Conservation (phyloP, 495 filamentous ascomycete species). For the Neurospora discreta region DNA sequence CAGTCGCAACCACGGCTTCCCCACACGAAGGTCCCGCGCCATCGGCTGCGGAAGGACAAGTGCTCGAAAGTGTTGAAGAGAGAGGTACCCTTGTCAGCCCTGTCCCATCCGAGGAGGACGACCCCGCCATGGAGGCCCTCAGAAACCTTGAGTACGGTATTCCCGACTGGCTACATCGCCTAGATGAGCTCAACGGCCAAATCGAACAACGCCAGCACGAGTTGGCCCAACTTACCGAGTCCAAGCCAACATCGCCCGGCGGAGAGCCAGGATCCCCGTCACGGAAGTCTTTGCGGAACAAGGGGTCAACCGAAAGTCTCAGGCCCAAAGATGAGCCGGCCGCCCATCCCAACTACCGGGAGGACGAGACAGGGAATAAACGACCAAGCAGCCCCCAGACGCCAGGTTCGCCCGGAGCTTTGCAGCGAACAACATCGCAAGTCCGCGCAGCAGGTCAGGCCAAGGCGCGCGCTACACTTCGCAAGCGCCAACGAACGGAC, state of each 20-base stretch:
- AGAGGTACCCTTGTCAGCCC: background rate
- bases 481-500: conserved; percentile 46
- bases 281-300: conserved; percentile 39
- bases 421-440: conserved; percentile 33
- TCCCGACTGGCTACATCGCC: conserved; percentile 54
- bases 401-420: conserved; percentile 31
- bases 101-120: conserved; percentile 13
- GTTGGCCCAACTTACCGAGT: conserved; percentile 41
- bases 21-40: background rate
- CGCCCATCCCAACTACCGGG: conserved; percentile 18
- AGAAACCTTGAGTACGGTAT: conserved; percentile 50
- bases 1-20: background rate
- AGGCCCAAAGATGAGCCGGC: conserved; percentile 39
- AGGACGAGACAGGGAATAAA: conserved; percentile 3
- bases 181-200: conserved; percentile 59
- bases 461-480: conserved; percentile 31
- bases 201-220: conserved; percentile 60
- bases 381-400: conserved; percentile 11
- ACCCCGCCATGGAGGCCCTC: conserved; percentile 50
- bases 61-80: background rate
- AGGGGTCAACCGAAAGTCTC: conserved; percentile 54
- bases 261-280: conserved; percentile 15
- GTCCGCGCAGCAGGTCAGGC: conserved; percentile 34
- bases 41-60: background rate
- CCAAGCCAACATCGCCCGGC: conserved; percentile 12